Evolutionary conservation across 257 asterid genomes (phyloP).

Genomic region (Solanum corneliomulleri): DNA sequence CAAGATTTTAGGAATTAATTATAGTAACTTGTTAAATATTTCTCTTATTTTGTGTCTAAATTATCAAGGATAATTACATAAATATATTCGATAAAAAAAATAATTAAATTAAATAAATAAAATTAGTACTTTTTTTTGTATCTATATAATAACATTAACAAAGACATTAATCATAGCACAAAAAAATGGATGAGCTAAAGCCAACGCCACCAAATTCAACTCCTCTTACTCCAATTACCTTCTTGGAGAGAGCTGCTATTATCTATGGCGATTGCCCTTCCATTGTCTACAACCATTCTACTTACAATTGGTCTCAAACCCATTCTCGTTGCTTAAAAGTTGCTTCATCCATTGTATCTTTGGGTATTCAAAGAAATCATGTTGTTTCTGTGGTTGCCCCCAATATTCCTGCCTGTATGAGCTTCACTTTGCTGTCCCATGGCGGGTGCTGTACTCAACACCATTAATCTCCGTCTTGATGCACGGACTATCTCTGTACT

Average conservation of each 20-base stretch:
- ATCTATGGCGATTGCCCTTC: conserved; percentile 55
- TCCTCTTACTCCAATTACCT: conserved; percentile 48
- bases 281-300: conserved; percentile 23
- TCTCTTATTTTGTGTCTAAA: background rate
- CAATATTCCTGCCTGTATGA: conserved; percentile 69
- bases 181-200: conserved; percentile 21
- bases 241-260: conserved; percentile 48
- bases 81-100: too few species aligned
- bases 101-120: too few species aligned
- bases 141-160: background rate
- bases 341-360: conserved; percentile 43
- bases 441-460: conserved; percentile 67
- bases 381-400: conserved; percentile 67
- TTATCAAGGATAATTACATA: too few species aligned
- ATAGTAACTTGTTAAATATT: too few species aligned
- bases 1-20: too few species aligned
- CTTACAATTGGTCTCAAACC: conserved; percentile 57
- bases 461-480: conserved; percentile 62
- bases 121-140: background rate
- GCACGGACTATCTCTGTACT: conserved; percentile 48
- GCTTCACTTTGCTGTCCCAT: conserved; percentile 71
- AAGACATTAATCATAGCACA: background rate
- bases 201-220: conserved; percentile 40
- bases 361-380: conserved; percentile 39
- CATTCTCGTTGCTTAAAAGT: conserved; percentile 28